Base-by-base conservation (phyloP, 2,329 filamentous ascomycete species). In the Colletotrichum somersetense region DNA sequence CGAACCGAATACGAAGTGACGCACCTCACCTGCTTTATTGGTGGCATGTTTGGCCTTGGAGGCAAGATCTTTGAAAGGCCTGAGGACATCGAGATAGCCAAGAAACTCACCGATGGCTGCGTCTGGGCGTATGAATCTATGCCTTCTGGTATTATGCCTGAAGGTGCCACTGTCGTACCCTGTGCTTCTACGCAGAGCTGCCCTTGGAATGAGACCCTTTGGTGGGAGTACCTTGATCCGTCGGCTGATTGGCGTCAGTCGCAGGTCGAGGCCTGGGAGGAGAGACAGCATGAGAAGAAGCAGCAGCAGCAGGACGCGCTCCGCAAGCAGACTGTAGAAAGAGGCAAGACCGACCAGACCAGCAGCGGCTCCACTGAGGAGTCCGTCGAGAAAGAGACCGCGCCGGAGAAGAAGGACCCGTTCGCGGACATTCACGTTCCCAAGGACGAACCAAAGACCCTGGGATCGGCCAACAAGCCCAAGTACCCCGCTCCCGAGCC, bases 21-120 rank as follows among this genome's bases (percentile, higher is more conserved):
- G 0, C 89, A 92, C 77, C 82, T 92, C 63, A 90, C 89, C 5
- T 93, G 91, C 78, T 93, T 93, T 79, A 82, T 91, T 48, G 91
- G 91, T 44, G 91, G 91, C 76, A 93, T 93, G 91, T 89, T 91
- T 71, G 91, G 86, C 11, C 83, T 93, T 76, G 89, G 88, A 42
- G 89, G 89, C 55, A 90, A 89, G 77, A 86, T 92, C 52, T 91
- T 92, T 73, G 83, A 85, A 11, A 81, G 85, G 1, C 84, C 86
- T 2, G 84, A 87, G 33, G 90, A 93, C 76, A 81, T 93, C n/a
- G 88, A 91, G 75, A 85, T 89, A 38, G 91, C 86, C 30, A 86
- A 86, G 78, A 88, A 87, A 77, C 86, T 93, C n/a, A 86, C 91
- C 0, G 89, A 92, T 67, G 91, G 91, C 14, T 93, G 91, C 74